Conservation (phyloP, 2,329 filamentous ascomycete species). For the Aureobasidium mangrovei region DNA sequence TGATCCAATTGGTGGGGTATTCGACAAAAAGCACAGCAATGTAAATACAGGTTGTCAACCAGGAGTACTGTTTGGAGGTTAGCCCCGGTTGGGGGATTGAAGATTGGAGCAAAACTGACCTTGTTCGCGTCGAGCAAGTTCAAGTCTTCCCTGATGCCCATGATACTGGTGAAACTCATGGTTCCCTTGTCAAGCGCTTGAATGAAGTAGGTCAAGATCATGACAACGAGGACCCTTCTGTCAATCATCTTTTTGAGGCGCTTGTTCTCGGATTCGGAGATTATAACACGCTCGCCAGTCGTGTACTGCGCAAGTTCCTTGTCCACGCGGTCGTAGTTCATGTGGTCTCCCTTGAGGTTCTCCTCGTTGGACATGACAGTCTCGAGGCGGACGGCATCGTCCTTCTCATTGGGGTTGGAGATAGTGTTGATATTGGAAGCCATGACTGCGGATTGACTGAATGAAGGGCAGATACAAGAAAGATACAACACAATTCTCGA, state of each 20-base stretch:
- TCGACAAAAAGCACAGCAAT: conserved; percentile 62
- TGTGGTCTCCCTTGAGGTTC: conserved; percentile 39
- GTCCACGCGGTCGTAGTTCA: conserved; percentile 55
- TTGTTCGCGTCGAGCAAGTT: conserved; percentile 29
- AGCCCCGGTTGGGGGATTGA: background rate
- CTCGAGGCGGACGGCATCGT: conserved; percentile 38
- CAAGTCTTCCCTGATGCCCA: conserved; percentile 30
- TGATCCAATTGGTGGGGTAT: conserved; percentile 58
- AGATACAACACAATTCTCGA: background rate
- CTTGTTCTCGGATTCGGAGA: conserved; percentile 51
- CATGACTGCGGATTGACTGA: background rate
- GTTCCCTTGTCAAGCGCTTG: conserved; percentile 63
- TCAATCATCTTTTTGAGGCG: conserved; percentile 59
- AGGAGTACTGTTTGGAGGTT: conserved; percentile 46
- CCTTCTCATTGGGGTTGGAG: conserved; percentile 9
- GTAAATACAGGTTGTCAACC: conserved; percentile 68
- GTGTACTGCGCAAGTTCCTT: conserved; percentile 64
- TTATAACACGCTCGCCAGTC: conserved; percentile 45
- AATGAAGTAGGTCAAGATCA: conserved; percentile 66
- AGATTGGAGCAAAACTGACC: conserved; percentile 17
- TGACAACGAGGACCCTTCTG: conserved; percentile 56
- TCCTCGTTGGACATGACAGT: conserved; percentile 38
- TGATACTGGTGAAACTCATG: conserved; percentile 42
- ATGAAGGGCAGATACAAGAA: background rate
- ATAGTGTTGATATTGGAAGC: background rate